phyloP scores from a whole-genome alignment of 345 rosid species.

The Linum tenue region DNA sequence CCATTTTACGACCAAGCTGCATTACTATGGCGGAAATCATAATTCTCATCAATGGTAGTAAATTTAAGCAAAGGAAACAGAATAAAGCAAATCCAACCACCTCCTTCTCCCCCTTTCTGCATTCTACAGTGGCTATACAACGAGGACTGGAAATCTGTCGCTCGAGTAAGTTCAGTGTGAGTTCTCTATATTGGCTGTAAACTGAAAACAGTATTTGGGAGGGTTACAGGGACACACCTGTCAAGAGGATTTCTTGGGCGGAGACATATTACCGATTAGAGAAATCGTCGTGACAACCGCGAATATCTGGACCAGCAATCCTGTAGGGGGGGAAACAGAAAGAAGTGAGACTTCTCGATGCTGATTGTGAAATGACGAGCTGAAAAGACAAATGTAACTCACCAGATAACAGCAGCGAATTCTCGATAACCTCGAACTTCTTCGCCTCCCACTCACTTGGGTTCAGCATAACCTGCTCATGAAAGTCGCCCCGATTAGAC shows the following conservation, averaged over 20 bases:
- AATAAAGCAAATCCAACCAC: too few relatives aligned
- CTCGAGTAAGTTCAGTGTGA: too few relatives aligned
- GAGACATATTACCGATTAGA: conserved; percentile 63
- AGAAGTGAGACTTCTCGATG: not conserved
- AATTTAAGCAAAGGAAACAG: too few relatives aligned
- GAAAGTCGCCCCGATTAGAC: not conserved
- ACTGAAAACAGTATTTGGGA: too few relatives aligned
- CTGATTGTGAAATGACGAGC: not conserved
- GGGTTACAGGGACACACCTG: not conserved
- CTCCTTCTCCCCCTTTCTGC: too few relatives aligned
- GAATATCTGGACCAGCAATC: conserved; percentile 36
- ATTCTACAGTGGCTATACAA: too few relatives aligned
- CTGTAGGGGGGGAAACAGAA: conserved; percentile 18
- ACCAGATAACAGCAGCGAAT: conserved; percentile 34
- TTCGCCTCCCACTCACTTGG: conserved; percentile 25
- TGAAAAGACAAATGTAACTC: conserved; percentile 7
- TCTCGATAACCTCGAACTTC: conserved; percentile 30
- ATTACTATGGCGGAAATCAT: too few relatives aligned
- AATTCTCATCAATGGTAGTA: too few relatives aligned
- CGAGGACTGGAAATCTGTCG: too few relatives aligned
- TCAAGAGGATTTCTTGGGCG: conserved; percentile 53
- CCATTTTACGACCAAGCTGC: too few relatives aligned
- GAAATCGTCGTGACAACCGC: conserved; percentile 29
- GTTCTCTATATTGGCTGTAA: too few relatives aligned
- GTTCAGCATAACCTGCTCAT: conserved; percentile 21